A percentile compares a stretch with the other conserved stretches of the same genome.
phyloP scores from a whole-genome alignment of 1,284 basidiomycete genomes.

The Porphyrellus sp. region DNA sequence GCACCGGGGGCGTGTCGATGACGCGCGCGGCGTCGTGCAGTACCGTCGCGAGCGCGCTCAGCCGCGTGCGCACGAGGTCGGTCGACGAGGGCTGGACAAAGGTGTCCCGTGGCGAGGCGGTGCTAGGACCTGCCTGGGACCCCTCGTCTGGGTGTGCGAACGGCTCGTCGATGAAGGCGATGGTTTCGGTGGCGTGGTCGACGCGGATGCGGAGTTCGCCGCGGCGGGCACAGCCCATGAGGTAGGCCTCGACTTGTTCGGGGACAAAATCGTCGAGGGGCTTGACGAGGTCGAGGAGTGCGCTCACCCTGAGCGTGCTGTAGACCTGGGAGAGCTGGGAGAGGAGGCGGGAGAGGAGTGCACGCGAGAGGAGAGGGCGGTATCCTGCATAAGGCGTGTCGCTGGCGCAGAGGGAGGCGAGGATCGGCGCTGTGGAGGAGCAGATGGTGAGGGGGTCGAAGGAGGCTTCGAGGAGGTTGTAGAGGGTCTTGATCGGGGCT shows the following conservation, averaged over 20 bases:
- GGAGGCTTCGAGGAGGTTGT: slow-evolving; percentile 89
- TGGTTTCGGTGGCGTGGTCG: slow-evolving; percentile 85
- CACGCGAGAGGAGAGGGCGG: slow-evolving; percentile 87
- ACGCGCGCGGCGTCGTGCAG: slow-evolving; percentile 68
- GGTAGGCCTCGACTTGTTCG: slow-evolving; percentile 84
- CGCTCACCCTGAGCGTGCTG: slow-evolving; percentile 79
- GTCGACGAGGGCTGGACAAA: slow-evolving; percentile 63
- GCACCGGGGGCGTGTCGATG: slow-evolving; percentile 43
- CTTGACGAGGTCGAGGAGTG: slow-evolving; percentile 72
- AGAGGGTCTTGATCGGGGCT: slow-evolving; percentile 73
- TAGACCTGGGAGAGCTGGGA: slow-evolving; percentile 95
- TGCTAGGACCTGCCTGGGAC: slow-evolving; percentile 14
- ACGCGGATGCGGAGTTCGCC: slow-evolving; percentile 88
- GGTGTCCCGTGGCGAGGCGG: slow-evolving; percentile 24
- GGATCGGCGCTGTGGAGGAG: slow-evolving; percentile 78
- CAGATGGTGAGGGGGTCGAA: slow-evolving; percentile 95
- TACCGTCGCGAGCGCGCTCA: slow-evolving; percentile 71
- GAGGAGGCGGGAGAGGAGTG: slow-evolving; percentile 91
- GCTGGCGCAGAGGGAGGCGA: slow-evolving; percentile 53
- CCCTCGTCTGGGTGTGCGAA: slow-evolving; percentile 51
- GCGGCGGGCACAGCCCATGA: slow-evolving; percentile 88
- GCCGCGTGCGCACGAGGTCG: slow-evolving; percentile 71
- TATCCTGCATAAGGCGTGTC: slow-evolving; percentile 68
- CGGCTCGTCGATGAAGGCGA: slow-evolving; percentile 83
- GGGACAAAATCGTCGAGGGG: slow-evolving; percentile 73